Percentiles rank a stretch among this genome's conserved stretches.
Evolutionary conservation across 495 filamentous ascomycete genomes (phyloP).

Genomic region (Neurospora sp.): DNA sequence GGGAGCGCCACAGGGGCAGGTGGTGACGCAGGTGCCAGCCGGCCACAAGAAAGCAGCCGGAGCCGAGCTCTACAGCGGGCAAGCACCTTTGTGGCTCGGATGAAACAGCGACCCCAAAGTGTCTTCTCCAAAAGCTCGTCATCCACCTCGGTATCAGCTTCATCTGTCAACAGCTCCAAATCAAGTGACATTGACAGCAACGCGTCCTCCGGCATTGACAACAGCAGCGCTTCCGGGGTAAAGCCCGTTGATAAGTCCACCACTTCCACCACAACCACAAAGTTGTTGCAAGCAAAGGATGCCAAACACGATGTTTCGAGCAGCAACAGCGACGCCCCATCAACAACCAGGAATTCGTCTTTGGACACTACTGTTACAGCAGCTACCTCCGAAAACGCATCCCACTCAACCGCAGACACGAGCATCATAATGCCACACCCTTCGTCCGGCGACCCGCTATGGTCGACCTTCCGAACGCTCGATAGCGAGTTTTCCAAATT

Average conservation of each 20-base stretch:
- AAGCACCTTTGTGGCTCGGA: constrained; percentile 30
- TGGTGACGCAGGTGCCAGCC: constrained; percentile 17
- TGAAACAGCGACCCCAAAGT: constrained; percentile 32
- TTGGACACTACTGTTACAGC: constrained; percentile 41
- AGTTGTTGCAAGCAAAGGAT: constrained; percentile 1
- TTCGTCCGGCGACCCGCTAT: constrained; percentile 71
- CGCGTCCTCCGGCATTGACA: constrained; percentile 4
- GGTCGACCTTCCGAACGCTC: constrained; percentile 69
- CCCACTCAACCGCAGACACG: constrained; percentile 41
- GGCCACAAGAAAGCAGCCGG: constrained; percentile 18
- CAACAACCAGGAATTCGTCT: constrained; percentile 39
- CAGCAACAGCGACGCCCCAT: constrained; percentile 20
- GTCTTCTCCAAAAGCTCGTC: constrained; percentile 24
- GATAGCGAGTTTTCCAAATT: constrained; percentile 83
- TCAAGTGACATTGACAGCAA: constrained; percentile 9
- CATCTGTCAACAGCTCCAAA: constrained; percentile 19
- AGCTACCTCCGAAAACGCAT: constrained; percentile 45
- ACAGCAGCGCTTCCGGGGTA: constrained; percentile 9
- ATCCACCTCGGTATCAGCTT: constrained; percentile 11
- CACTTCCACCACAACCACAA: constrained; percentile 1
- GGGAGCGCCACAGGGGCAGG: constrained; percentile 20
- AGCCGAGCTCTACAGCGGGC: constrained; percentile 20
- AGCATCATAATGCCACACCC: constrained; percentile 32
- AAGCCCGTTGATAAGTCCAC: neutral
- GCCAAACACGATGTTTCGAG: constrained; percentile 12